Conservation (phyloP, 2,329 filamentous ascomycete genomes). For the Penicillium crustosum region DNA sequence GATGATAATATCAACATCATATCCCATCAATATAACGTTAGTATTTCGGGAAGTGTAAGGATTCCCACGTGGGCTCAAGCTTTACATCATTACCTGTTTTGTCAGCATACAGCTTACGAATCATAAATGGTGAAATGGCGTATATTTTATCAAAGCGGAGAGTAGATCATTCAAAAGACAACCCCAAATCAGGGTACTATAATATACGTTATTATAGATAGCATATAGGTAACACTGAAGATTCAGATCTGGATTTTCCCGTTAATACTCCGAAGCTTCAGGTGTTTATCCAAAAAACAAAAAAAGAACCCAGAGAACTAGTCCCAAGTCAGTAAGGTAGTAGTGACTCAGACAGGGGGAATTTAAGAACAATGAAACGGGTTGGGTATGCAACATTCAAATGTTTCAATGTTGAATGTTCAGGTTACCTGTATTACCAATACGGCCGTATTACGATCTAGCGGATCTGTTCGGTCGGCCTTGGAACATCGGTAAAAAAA, state of each 20-base stretch:
- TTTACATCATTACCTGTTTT: slow-evolving; percentile 15
- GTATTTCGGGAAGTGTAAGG: not conserved
- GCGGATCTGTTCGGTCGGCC: slow-evolving; percentile 15
- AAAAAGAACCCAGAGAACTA: not conserved
- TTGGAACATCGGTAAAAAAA: not conserved
- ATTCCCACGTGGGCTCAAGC: slow-evolving; percentile 20
- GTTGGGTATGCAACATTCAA: not conserved
- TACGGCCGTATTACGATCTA: slow-evolving; percentile 10
- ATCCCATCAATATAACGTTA: not conserved
- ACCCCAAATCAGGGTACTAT: too few species aligned
- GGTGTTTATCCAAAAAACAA: not conserved
- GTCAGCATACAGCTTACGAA: not conserved
- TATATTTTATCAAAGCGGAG: not conserved
- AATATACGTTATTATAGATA: too few species aligned
- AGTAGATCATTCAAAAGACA: not conserved
- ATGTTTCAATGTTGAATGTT: not conserved
- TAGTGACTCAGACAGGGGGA: not conserved
- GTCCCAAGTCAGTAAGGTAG: slow-evolving; percentile 8
- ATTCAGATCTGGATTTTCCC: slow-evolving; percentile 14
- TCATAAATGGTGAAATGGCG: not conserved
- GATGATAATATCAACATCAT: not conserved
- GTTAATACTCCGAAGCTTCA: slow-evolving; percentile 1
- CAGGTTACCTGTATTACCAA: slow-evolving; percentile 8
- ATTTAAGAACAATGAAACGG: not conserved
- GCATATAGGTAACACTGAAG: slow-evolving; percentile 8